Evolutionary conservation across 2,329 filamentous ascomycete genomes (phyloP).

Genomic region (Corinectria fuckeliana): DNA sequence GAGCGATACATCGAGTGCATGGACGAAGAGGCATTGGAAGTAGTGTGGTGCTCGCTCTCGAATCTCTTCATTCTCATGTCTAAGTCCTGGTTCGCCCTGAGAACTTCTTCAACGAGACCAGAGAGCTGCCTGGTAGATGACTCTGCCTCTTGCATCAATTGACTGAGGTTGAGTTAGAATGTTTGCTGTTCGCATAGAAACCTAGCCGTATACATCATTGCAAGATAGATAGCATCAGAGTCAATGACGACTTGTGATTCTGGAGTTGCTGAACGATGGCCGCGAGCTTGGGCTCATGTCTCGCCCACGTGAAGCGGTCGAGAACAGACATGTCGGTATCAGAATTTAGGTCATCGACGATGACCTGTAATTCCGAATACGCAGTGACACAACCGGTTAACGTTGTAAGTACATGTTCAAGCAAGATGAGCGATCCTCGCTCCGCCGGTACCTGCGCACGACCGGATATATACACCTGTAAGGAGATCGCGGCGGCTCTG

Average conservation of each 20-base stretch:
- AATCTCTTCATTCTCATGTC: not conserved
- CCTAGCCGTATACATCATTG: not conserved
- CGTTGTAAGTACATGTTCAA: not conserved
- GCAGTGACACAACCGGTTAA: constrained; percentile 5
- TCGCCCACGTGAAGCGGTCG: not conserved
- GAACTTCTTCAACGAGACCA: not conserved
- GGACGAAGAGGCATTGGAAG: not conserved
- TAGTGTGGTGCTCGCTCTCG: not conserved
- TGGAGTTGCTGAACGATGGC: not conserved
- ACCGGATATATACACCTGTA: not conserved
- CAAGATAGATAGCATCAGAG: constrained; percentile 1
- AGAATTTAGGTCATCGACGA: not conserved
- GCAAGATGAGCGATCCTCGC: not conserved
- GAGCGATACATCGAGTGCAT: not conserved
- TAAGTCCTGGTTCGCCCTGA: not conserved
- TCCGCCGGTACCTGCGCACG: not conserved
- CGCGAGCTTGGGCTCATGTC: not conserved
- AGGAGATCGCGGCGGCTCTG: no score
- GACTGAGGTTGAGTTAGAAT: not conserved
- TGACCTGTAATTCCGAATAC: not conserved
- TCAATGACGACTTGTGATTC: constrained; percentile 1
- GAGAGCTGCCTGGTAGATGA: not conserved
- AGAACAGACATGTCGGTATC: not conserved
- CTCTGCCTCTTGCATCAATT: not conserved
- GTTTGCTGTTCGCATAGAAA: no score